Evolutionary conservation across 106 monocot species (phyloP), one percentile per base, ranked within the genome.

Genomic region (Apostasia shenzhenica): DNA sequence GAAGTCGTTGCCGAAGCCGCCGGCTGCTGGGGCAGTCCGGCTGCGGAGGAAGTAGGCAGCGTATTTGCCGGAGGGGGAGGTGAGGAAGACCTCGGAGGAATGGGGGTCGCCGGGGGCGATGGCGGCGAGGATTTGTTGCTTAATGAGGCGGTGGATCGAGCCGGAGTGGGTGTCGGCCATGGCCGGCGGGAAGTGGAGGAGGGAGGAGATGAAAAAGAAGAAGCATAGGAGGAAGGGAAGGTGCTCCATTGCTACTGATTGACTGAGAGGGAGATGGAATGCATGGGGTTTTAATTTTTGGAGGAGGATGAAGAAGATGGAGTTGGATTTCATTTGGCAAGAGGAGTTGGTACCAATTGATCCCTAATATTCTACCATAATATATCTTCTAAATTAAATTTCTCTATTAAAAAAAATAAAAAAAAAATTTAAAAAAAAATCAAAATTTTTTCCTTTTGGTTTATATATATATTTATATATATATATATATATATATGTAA

Each of bases 1-100:
- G 80, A 94, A 94, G 78, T 94, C 90, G 53, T 71, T 82, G 61
- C 90, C 89, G 67, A 80, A 82, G 45, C 89, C 93, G 8, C 84
- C 86, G 45, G 90, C 86, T n/a, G 70, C 79, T 11, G 84, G 76
- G 8, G 72, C 68, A 9, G 94, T 78, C 44, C 48, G 58, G 2
- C 41, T 45, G 46, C 93, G 74, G 57, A 76, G 13, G 71, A 93
- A 68, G 84, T 70, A 80, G 8, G 76, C 83, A 1, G 73, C 54
- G 81, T 86, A 93, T 69, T 80, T 86, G 44, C 84, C 86, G 26
- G 80, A 80, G 0, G 86, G 86, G 44, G 84, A 93, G 38, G 84
- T 70, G 64, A 93, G 74, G 82, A 93, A 86, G 3, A 79, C 84
- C 2, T 58, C 26, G 1, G 77, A 57, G n/a, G 77, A 71, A 2